Evolutionary conservation across 2,329 filamentous ascomycete species (phyloP), one percentile per base, ranked within the genome.

Genomic region (Fusarium aywerte): DNA sequence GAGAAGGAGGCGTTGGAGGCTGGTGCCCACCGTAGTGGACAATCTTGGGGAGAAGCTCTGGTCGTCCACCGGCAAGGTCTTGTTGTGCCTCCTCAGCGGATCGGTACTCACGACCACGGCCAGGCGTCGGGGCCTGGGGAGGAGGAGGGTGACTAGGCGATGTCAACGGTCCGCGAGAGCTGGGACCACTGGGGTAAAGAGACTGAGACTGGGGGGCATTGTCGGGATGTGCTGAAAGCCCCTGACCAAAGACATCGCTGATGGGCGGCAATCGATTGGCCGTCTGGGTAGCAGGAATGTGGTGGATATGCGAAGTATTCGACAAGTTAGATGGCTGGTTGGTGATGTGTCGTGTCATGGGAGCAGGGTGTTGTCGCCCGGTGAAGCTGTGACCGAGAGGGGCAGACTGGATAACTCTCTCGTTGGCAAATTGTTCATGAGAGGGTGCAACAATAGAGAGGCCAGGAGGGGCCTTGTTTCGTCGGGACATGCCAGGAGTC

Each of bases 21-120:
- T 97, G 95, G 75, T 96, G 93, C 44, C 93, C 93, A 36, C 92
- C 93, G 77, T 99, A 99, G 79, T 98, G 96, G 15, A 99, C 92
- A 58, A 98, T 88, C 79, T 95, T 96, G 21, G 96, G 96, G 49
- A 97, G 84, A 15, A 98, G 84, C 60, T 99, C 96, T 58, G 97
- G 91, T 58, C 96, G 89, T n/a, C 96, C 96, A 49, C 93, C 94
- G 7, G 94, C 90, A 65, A 99, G 80, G 67, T 96, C 92, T 58
- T 92, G 92, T 62, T 98, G 94, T 4, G 93, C 96, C 76, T 99
- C 96, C 77, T 99, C 96, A 13, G 96, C 96, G 5, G 95, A 97
- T 73, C 93, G 92, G 80, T 97, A 98, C 76, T 98, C 96, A 58
- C 95, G 87, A 12, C 89, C 84, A 61, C 95, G 88, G 2, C 84